Percentiles rank a stretch among this genome's conserved stretches.
phyloP scores from a whole-genome alignment of 1,284 basidiomycete species.

The Heterobasidion occidentale region DNA sequence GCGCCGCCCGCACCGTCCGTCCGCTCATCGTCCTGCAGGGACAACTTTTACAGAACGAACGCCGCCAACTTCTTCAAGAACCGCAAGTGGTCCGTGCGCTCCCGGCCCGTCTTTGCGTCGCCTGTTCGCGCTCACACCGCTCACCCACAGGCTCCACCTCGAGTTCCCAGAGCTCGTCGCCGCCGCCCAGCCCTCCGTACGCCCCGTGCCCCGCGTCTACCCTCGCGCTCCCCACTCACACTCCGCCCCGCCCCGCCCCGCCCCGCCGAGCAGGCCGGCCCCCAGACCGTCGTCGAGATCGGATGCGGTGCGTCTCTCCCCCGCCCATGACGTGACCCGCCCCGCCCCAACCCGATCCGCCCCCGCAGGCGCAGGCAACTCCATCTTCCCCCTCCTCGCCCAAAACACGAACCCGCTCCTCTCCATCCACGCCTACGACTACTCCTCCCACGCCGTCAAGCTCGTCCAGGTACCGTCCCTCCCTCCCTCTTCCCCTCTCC shows the following conservation, averaged over 20 bases:
- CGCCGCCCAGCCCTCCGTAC: constrained; percentile 61
- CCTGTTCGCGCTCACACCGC: constrained; percentile 59
- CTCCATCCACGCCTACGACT: constrained; percentile 79
- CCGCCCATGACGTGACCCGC: not conserved
- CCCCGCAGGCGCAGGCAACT: constrained; percentile 79
- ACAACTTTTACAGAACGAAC: constrained; percentile 85
- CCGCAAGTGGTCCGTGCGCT: constrained; percentile 62
- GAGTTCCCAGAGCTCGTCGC: constrained; percentile 85
- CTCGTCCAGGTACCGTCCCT: constrained; percentile 68
- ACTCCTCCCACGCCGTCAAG: constrained; percentile 82
- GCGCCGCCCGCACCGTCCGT: not conserved
- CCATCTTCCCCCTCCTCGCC: constrained; percentile 83
- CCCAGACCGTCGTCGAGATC: constrained; percentile 70
- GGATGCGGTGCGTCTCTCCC: constrained; percentile 61
- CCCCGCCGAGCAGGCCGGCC: constrained; percentile 53
- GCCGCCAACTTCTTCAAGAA: constrained; percentile 87
- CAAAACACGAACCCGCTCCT: constrained; percentile 81
- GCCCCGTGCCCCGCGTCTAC: constrained; percentile 8
- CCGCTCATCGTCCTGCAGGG: constrained; percentile 44
- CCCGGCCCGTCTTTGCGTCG: constrained; percentile 47
- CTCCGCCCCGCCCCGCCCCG: not conserved
- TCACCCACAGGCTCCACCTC: constrained; percentile 46
- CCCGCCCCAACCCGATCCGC: constrained; percentile 5
- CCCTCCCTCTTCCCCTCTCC: not conserved
- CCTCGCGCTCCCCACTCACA: not conserved